Evolutionary conservation across 768 basidiomycete species (phyloP).

Genomic region (Suillus decipiens): DNA sequence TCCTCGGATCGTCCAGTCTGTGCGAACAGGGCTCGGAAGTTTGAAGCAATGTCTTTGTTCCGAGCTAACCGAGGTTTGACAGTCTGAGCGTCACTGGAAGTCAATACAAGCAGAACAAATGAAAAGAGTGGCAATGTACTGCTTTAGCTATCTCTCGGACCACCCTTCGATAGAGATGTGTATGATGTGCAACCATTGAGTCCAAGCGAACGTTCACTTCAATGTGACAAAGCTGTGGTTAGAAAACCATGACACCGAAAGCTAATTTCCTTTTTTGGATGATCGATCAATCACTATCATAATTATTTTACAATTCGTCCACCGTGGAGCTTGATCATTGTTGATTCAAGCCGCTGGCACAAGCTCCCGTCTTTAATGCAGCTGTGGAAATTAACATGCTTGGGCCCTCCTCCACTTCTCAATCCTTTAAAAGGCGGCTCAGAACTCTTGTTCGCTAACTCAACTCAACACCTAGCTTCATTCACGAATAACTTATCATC

Average conservation of each 20-base stretch:
- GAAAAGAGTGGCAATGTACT: constrained; percentile 15
- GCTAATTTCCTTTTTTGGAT: constrained; percentile 18
- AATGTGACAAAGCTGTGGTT: background rate
- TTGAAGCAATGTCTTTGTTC: constrained; percentile 45
- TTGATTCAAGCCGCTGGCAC: constrained; percentile 11
- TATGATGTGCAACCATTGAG: constrained; percentile 20
- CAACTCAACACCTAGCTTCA: constrained; percentile 13
- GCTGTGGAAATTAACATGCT: constrained; percentile 7
- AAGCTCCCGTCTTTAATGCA: background rate
- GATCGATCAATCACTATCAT: background rate
- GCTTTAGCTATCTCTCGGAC: constrained; percentile 32
- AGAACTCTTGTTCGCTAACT: background rate
- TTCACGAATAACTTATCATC: constrained; percentile 5
- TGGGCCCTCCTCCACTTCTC: background rate
- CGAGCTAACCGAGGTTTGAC: constrained; percentile 36
- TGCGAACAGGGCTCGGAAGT: constrained; percentile 58
- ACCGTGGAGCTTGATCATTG: too few relatives aligned
- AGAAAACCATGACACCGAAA: constrained; percentile 11
- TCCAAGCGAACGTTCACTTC: background rate
- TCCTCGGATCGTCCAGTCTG: constrained; percentile 30
- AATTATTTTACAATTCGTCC: background rate
- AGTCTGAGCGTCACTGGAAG: constrained; percentile 32
- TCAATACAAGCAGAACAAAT: constrained; percentile 7
- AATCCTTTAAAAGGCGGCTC: background rate
- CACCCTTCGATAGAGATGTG: constrained; percentile 31